Evolutionary conservation across 176 grass and related monocot genomes (phyloP).

Genomic region (Canna indica): DNA sequence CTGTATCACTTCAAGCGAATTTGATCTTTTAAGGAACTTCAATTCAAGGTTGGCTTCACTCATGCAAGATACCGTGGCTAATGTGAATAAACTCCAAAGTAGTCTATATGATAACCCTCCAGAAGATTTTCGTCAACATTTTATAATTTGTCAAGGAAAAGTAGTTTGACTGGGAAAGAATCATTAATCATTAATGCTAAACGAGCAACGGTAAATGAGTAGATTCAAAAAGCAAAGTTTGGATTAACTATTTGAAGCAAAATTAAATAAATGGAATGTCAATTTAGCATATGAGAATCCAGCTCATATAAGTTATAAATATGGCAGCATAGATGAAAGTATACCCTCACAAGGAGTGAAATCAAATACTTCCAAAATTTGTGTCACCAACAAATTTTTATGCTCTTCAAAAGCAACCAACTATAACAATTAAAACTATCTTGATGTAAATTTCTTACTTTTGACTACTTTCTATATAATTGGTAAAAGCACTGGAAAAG

Average conservation of each 20-base stretch:
- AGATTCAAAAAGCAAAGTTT: slow-evolving; percentile 5
- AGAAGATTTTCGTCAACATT: not conserved
- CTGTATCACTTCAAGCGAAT: too few relatives aligned
- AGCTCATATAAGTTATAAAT: not conserved
- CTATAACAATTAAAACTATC: too few relatives aligned
- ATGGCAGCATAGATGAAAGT: not conserved
- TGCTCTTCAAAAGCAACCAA: too few relatives aligned
- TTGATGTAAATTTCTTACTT: not conserved
- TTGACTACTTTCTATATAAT: not conserved
- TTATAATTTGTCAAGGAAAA: not conserved
- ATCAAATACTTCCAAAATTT: too few relatives aligned
- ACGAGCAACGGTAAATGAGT: too few relatives aligned
- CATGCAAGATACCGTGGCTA: not conserved
- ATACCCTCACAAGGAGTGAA: not conserved
- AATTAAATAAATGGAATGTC: not conserved
- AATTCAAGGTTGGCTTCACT: not conserved
- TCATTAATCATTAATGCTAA: too few relatives aligned
- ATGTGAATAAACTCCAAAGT: too few relatives aligned
- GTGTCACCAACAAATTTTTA: too few relatives aligned
- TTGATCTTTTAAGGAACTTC: not conserved
- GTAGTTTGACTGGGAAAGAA: not conserved
- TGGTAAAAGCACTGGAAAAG: not conserved
- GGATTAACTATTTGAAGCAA: not conserved
- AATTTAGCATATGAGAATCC: not conserved
- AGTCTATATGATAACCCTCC: not conserved